Evolutionary conservation across 2,329 filamentous ascomycete genomes (phyloP).

Genomic region (Erysiphe pulchra): DNA sequence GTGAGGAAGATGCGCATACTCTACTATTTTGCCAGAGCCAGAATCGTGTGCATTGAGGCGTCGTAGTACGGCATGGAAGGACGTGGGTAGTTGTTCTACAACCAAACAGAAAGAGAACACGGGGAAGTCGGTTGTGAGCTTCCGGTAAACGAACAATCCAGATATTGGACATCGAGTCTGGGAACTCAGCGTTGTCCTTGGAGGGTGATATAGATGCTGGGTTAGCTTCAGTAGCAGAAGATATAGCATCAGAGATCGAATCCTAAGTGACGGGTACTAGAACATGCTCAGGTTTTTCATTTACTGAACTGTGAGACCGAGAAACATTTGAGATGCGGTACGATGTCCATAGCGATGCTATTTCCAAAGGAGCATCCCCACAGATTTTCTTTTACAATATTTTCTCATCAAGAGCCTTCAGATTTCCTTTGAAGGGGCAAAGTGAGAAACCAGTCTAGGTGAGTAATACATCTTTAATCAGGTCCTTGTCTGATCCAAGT

Average conservation of each 20-base stretch:
- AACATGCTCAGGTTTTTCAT: no score
- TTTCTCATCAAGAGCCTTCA: no score
- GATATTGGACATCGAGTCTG: not conserved
- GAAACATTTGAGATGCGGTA: no score
- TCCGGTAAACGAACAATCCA: not conserved
- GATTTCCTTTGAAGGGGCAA: no score
- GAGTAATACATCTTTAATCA: no score
- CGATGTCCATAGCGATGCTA: no score
- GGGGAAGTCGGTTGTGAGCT: not conserved
- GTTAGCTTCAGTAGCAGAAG: not conserved
- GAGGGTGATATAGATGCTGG: not conserved
- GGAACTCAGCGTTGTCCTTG: not conserved
- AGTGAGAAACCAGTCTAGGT: no score
- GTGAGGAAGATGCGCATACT: not conserved
- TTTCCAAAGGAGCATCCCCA: no score
- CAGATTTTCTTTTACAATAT: no score
- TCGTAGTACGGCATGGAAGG: not conserved
- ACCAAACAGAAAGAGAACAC: not conserved
- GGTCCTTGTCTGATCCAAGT: no score
- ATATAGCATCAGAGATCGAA: not conserved
- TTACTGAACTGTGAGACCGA: no score
- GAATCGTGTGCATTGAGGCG: not conserved
- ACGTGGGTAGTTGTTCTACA: not conserved
- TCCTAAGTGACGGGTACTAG: no score
- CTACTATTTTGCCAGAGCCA: not conserved